Percentiles rank a stretch among this genome's conserved stretches.
Conservation (phyloP, 371 early-diverging fungal genomes). For the Mortierella sp. region DNA sequence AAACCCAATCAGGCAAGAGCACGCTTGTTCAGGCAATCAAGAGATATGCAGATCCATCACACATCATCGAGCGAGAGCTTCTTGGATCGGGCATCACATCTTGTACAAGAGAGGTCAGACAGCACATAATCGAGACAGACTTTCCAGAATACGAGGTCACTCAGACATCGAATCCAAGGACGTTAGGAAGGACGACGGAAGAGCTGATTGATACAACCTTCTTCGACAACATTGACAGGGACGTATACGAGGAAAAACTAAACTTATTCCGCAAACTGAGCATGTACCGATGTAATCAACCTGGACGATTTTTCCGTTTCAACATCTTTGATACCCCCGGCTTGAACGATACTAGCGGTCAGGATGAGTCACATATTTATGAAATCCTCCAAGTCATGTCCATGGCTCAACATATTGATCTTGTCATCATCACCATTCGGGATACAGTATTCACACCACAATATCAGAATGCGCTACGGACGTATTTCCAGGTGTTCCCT, state of each 20-base stretch:
- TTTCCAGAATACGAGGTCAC: slow-evolving; percentile 6
- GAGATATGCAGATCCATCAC: slow-evolving; percentile 3
- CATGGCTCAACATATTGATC: background rate
- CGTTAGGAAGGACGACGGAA: background rate
- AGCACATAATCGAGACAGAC: slow-evolving; percentile 6
- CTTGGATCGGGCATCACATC: slow-evolving; percentile 16
- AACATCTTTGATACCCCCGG: slow-evolving; percentile 26
- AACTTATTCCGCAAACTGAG: background rate
- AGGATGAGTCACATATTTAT: slow-evolving; percentile 3
- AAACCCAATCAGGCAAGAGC: slow-evolving; percentile 18
- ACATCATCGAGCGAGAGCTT: background rate
- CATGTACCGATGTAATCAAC: background rate
- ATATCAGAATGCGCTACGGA: background rate
- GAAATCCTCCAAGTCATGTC: slow-evolving; percentile 1
- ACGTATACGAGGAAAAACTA: background rate
- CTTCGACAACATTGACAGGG: background rate
- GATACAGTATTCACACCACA: slow-evolving; percentile 1
- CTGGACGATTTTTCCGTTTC: background rate
- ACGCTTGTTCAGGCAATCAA: slow-evolving; percentile 15
- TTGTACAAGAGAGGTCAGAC: slow-evolving; percentile 5
- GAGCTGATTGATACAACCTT: background rate
- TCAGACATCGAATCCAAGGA: background rate
- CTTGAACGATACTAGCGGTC: background rate
- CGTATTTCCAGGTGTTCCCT: slow-evolving; percentile 1
- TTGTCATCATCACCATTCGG: slow-evolving; percentile 3